A percentile compares a stretch with the other conserved stretches of the same genome.
Conservation (phyloP, 345 rosid genomes). For the Gossypium ekmanianum region DNA sequence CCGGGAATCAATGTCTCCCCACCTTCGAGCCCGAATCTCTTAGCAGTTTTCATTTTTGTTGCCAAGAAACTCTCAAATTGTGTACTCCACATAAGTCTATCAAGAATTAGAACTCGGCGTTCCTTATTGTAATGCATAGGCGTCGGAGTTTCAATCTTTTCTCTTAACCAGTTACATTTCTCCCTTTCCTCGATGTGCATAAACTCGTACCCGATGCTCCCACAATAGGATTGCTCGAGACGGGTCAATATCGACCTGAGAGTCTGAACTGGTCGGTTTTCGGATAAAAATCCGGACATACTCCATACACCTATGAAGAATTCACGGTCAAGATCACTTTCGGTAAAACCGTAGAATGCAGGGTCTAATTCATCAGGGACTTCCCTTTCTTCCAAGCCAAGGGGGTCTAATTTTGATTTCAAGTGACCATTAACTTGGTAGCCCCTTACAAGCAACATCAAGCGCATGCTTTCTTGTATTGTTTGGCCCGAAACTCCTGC, state of each 20-base stretch:
- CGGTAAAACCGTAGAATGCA: slow-evolving; percentile 41
- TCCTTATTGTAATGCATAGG: slow-evolving; percentile 41
- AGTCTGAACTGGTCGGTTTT: slow-evolving; percentile 55
- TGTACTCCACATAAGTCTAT: slow-evolving; percentile 54
- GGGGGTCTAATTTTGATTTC: slow-evolving; percentile 50
- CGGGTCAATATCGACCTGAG: slow-evolving; percentile 49
- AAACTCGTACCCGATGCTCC: slow-evolving; percentile 49
- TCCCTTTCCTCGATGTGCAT: slow-evolving; percentile 56
- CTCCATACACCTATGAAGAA: slow-evolving; percentile 58
- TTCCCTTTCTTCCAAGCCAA: slow-evolving; percentile 45
- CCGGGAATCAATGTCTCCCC: slow-evolving; percentile 61
- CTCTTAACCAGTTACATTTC: slow-evolving; percentile 56
- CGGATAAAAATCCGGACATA: slow-evolving; percentile 54
- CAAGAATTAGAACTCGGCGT: slow-evolving; percentile 44
- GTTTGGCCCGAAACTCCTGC: slow-evolving; percentile 51
- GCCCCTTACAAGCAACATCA: slow-evolving; percentile 48
- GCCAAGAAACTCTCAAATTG: slow-evolving; percentile 60
- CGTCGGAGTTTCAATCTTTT: slow-evolving; percentile 50
- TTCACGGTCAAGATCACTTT: slow-evolving; percentile 51
- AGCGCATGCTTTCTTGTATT: slow-evolving; percentile 55
- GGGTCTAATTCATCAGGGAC: slow-evolving; percentile 44
- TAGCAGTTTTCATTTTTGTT: slow-evolving; percentile 52
- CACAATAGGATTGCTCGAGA: slow-evolving; percentile 59
- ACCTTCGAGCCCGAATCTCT: slow-evolving; percentile 63
- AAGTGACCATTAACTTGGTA: slow-evolving; percentile 61